Percentiles rank a stretch among this genome's conserved stretches.
Conservation (phyloP, 75 land plant species). For the Ceratopteris richardii region DNA sequence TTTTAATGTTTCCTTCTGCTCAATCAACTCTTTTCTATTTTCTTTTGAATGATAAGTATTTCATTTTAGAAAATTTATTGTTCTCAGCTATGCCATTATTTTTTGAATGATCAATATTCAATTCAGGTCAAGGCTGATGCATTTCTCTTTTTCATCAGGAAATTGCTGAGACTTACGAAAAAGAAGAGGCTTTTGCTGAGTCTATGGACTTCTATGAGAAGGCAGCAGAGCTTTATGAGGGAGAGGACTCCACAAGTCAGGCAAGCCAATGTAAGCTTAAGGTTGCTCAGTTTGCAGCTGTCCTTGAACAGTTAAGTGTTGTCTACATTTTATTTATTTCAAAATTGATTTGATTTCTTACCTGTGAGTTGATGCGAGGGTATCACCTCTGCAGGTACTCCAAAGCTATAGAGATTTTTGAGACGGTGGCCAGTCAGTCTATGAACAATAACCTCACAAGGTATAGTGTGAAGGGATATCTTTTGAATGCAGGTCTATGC, state of each 20-base stretch:
- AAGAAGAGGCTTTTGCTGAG: conserved; percentile 55
- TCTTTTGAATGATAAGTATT: too few relatives aligned
- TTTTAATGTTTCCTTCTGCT: too few relatives aligned
- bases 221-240: conserved; percentile 80
- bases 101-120: not conserved
- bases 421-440: conserved; percentile 64
- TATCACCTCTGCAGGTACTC: conserved; percentile 51
- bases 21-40: too few relatives aligned
- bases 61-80: not conserved
- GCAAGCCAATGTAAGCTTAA: conserved; percentile 90
- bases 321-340: conserved; percentile 9
- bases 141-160: conserved; percentile 42
- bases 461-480: conserved; percentile 87
- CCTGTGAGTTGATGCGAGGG: not conserved
- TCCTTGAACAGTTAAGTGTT: conserved; percentile 83
- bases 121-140: not conserved
- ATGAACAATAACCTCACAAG: conserved; percentile 72
- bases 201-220: conserved; percentile 62
- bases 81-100: not conserved
- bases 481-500: conserved; percentile 90
- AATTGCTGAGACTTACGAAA: conserved; percentile 77
- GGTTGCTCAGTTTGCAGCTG: conserved; percentile 91
- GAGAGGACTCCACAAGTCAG: conserved; percentile 72
- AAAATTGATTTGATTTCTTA: conserved; percentile 4
- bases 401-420: conserved; percentile 78